A percentile compares a stretch with the other conserved stretches of the same genome.
These are phyloP conservation scores for Stemphylium beticola DNA, from an alignment of 2,329 filamentous ascomycete species.

Conservation along the genomic window DNA sequence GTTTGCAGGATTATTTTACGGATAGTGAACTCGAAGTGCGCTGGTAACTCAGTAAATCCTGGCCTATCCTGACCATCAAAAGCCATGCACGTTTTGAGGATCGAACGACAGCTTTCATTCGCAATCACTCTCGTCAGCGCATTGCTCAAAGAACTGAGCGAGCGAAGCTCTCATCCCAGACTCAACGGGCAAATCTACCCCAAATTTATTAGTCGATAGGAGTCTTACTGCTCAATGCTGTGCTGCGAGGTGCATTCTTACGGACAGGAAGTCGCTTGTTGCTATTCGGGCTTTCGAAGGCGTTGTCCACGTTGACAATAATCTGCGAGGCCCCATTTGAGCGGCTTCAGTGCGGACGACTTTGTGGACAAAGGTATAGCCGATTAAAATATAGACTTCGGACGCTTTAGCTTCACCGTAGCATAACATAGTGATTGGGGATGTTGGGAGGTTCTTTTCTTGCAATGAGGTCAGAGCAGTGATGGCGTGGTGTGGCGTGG, in stretches of 20 bases:
- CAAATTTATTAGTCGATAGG: constrained; percentile 1
- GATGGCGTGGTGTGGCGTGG: neutral
- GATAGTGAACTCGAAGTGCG: too few relatives aligned
- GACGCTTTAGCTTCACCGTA: neutral
- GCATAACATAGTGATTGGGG: neutral
- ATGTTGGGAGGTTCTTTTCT: neutral
- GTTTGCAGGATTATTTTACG: too few relatives aligned
- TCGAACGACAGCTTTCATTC: neutral
- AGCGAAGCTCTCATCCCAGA: neutral
- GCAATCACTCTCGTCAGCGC: neutral
- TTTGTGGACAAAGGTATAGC: constrained; percentile 17
- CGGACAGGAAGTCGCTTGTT: constrained; percentile 19
- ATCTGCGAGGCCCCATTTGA: constrained; percentile 15
- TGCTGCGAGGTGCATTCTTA: too few relatives aligned
- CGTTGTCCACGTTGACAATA: neutral
- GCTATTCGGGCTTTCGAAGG: neutral
- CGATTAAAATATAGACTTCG: constrained; percentile 11
- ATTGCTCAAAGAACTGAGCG: neutral
- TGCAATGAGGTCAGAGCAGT: neutral
- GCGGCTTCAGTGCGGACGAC: constrained; percentile 16
- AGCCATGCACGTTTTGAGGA: neutral
- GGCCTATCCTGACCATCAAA: neutral
- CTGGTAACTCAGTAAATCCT: too few relatives aligned
- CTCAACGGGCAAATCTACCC: neutral
- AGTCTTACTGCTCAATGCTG: neutral